Evolutionary conservation across 1,139 yeast genomes (phyloP), one percentile per base, ranked within the genome.

Genomic region (Debaryomyces singareniensis): DNA sequence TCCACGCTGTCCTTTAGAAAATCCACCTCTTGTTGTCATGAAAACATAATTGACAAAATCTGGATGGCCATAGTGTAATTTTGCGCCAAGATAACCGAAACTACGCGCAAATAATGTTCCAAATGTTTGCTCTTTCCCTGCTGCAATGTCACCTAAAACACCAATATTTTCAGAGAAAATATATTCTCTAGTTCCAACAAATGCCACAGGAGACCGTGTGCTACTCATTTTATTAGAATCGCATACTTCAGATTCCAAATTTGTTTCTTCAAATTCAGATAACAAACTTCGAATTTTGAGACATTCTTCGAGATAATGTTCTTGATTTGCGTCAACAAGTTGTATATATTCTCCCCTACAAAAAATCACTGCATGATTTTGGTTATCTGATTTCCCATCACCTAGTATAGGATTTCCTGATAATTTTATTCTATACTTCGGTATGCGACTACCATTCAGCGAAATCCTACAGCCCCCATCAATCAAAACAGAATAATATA

Each of bases 111-210:
- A 86, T 34, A 86, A 58, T 0, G 96, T 86, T 0, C 96, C 95
- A 62, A 86, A 86, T 0, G 96, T 86, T 49, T 86, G 95, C 47
- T 86, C 96, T 46, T 86, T 86, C 0, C 95, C 94, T 1, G 96
- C 96, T 1, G 96, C 95, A 33, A 86, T 79, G 53, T 86, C 96
- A 2, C 96, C 96, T 14, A 86, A 57, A 3, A 85, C 78, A 4
- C 96, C 96, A 33, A 81, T 74, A 42, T 81, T 81, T 49, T 85
- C 95, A 0, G 94, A 82, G 47, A 86, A 86, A 2, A 86, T 83
- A 43, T 84, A 84, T 46, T 86, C 96, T 42, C 96, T 67, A 0
- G 95, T 91, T 0, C 96, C 95, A 20, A 86, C 67, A 33, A 86
- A 83, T 0, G 95, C 95, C 5, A 86, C 87, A 0, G 89, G 86